Conservation (phyloP, 768 basidiomycete species). For the Mycena latifolia region DNA sequence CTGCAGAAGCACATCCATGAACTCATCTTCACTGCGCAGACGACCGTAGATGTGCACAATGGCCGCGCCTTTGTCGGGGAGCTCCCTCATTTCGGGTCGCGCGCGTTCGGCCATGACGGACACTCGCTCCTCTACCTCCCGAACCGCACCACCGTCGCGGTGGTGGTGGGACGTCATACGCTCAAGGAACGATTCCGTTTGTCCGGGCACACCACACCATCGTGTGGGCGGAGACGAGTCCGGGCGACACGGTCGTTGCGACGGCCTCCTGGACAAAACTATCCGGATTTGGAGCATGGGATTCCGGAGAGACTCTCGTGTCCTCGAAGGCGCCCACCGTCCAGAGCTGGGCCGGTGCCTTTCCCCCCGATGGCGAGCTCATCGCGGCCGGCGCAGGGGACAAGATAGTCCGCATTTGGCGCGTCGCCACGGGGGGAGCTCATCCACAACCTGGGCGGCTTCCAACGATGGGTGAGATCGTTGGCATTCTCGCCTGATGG, state of each 20-base stretch:
- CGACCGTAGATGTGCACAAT: too few species aligned
- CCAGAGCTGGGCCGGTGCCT: conserved; percentile 34
- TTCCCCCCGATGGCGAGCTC: too few species aligned
- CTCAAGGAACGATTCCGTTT: conserved; percentile 21
- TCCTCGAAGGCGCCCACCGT: conserved; percentile 16
- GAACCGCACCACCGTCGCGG: conserved; percentile 3
- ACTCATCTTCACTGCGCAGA: too few species aligned
- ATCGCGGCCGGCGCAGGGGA: conserved; percentile 38
- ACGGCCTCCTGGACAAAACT: conserved; percentile 38
- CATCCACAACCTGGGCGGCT: conserved; percentile 27
- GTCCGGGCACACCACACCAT: conserved; percentile 33
- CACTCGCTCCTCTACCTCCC: conserved; percentile 9
- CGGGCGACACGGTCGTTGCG: too few species aligned
- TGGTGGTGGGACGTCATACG: conserved; percentile 11
- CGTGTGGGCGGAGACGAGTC: too few species aligned
- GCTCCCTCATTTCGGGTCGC: too few species aligned
- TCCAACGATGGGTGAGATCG: conserved; percentile 22
- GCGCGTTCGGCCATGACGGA: conserved; percentile 27
- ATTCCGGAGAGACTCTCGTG: conserved; percentile 17
- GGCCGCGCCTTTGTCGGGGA: too few species aligned
- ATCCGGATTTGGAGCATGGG: conserved; percentile 36
- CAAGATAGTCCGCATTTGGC: conserved; percentile 35
- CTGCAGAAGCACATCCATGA: too few species aligned
- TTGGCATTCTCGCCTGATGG: conserved; percentile 33
- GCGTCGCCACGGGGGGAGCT: conserved; percentile 34